Evolutionary conservation across 2,329 filamentous ascomycete species (phyloP).

Genomic region (Fusarium fujikuroi): DNA sequence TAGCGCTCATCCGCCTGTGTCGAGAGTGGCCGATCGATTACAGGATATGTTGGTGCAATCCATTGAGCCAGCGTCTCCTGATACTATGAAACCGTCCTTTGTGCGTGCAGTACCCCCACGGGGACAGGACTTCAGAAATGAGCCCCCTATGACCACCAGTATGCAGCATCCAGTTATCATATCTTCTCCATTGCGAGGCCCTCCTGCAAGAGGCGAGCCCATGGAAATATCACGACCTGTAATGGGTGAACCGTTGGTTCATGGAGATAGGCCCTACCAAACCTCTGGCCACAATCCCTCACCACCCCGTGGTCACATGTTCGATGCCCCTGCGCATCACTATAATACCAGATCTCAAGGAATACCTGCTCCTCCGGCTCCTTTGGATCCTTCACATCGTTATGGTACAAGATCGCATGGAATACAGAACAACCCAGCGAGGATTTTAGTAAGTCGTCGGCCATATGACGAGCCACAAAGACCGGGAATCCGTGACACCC

Average conservation of each 20-base stretch:
- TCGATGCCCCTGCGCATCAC: constrained; percentile 20
- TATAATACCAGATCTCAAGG: constrained; percentile 10
- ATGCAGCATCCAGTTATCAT: constrained; percentile 38
- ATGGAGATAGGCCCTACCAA: constrained; percentile 21
- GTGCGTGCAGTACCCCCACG: constrained; percentile 49
- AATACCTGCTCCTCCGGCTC: not conserved
- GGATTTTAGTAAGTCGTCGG: constrained; percentile 39
- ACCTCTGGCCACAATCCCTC: constrained; percentile 18
- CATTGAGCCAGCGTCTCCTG: constrained; percentile 57
- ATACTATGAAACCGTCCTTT: constrained; percentile 49
- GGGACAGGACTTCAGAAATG: constrained; percentile 36
- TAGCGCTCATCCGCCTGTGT: constrained; percentile 34
- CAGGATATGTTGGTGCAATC: constrained; percentile 60
- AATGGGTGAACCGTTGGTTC: constrained; percentile 23
- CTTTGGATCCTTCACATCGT: constrained; percentile 6
- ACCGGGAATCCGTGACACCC: constrained; percentile 47
- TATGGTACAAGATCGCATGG: constrained; percentile 31
- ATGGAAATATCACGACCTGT: constrained; percentile 24
- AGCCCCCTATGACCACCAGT: constrained; percentile 27
- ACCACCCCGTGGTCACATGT: constrained; percentile 13
- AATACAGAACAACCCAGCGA: constrained; percentile 22
- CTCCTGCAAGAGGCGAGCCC: constrained; percentile 28
- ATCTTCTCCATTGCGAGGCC: constrained; percentile 34
- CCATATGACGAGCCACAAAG: constrained; percentile 48
- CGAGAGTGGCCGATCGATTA: constrained; percentile 31